Evolutionary conservation across 2,329 filamentous ascomycete species (phyloP).

Genomic region (Monilinia fructigena): DNA sequence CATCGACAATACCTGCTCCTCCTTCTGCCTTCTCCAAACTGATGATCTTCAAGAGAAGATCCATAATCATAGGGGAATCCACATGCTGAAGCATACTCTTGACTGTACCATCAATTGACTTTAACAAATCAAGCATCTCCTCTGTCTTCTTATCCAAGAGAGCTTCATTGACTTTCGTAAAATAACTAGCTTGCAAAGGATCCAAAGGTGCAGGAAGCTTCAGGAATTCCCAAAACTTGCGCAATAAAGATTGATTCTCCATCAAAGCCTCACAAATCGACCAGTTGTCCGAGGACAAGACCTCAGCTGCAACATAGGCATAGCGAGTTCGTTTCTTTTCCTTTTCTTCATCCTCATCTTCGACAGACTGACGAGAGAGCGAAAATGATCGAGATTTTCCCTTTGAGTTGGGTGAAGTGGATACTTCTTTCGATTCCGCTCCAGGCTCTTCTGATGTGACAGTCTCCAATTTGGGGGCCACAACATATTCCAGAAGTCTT

Average conservation of each 20-base stretch:
- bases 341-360: slow-evolving; percentile 65
- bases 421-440: slow-evolving; percentile 51
- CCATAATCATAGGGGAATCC: slow-evolving; percentile 98
- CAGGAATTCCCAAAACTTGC: slow-evolving; percentile 88
- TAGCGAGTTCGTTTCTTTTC: slow-evolving; percentile 93
- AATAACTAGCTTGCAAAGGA: slow-evolving; percentile 92
- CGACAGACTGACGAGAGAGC: slow-evolving; percentile 48
- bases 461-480: slow-evolving; percentile 69
- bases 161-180: slow-evolving; percentile 98
- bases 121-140: slow-evolving; percentile 91
- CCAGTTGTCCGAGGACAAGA: slow-evolving; percentile 94
- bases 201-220: slow-evolving; percentile 82
- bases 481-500: slow-evolving; percentile 85
- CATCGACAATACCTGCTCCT: slow-evolving; percentile 90
- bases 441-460: slow-evolving; percentile 53
- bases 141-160: slow-evolving; percentile 96
- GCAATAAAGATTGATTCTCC: slow-evolving; percentile 75
- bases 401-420: slow-evolving; percentile 52
- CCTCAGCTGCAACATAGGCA: slow-evolving; percentile 88
- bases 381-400: slow-evolving; percentile 52
- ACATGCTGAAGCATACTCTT: slow-evolving; percentile 87
- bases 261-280: slow-evolving; percentile 91
- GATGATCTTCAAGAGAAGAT: slow-evolving; percentile 93
- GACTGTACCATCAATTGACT: slow-evolving; percentile 76
- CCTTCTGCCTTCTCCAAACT: slow-evolving; percentile 90